Evolutionary conservation across 2,329 filamentous ascomycete species (phyloP), one percentile per base, ranked within the genome.

Genomic region (Geosmithia morbida): DNA sequence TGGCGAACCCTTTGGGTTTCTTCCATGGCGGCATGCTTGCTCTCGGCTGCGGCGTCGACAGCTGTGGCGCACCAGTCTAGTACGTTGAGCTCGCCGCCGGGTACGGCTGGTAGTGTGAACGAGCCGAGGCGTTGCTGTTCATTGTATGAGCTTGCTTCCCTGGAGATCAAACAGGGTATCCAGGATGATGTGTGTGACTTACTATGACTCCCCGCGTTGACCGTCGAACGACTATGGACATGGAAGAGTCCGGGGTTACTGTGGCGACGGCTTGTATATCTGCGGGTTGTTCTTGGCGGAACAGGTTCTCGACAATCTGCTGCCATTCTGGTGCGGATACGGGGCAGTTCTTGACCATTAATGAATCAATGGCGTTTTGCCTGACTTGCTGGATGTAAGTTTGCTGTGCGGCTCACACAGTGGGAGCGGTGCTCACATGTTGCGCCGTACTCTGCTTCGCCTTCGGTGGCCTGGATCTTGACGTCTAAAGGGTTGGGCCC

Each of bases 11-110:
- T 64, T 46, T 60, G 61, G 48, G 64, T 69, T 47, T 70, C 62
- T 13, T 63, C 55, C 2, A 58, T 63, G 13, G 75, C 59, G 16
- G 70, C 64, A 42, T 66, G 59, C 44, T 69, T 65, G 37, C 71
- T 68, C 26, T 63, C 62, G 18, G 61, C 58, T 44, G 73, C 67
- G 17, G 70, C 66, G 48, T 72, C 64, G 10, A 75, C 70, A 5
- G 79, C 76, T 18, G 68, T 66, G 41, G 72, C 74, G 50, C 81
- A 84, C 85, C 85, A 89, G 48, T 84, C 77, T 51, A 84, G 83
- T 3, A 81, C 66, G 48, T 79, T 73, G 51, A 86, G 72, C 51
- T 74, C 74, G 50, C 75, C 71, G 33, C 71, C 68, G 49, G 75
- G 69, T 53, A 39, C 43, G 33, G n/a, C 22, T 39, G 66, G 62